Base-by-base conservation (phyloP, 768 basidiomycete species). In the Calocera cornea region DNA sequence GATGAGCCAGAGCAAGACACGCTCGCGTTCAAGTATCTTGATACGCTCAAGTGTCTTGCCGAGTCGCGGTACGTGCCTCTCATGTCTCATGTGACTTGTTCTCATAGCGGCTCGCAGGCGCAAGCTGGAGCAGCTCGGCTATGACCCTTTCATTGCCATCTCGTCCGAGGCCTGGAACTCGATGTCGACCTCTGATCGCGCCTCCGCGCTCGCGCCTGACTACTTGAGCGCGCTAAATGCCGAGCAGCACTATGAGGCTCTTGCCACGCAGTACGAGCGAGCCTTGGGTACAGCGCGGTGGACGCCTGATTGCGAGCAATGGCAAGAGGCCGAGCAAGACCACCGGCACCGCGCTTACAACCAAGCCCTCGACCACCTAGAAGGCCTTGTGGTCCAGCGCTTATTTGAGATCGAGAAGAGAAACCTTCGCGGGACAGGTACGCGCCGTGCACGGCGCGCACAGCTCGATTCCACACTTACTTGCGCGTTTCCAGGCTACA, bases 371-470 rank as follows among this genome's bases (percentile, higher is more conserved):
- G 74, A 77, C 33, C 65, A 73, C 1, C 73, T 78, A 0, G 73
- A 78, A 38, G 68, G 71, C 10, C 69, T 78, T 0, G 75, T 78
- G 0, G 75, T 77, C 0, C 73, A 74, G 69, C 66, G 72, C 0
- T 67, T 78, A 0, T 74, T 77, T 64, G 75, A 78, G 66, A 67
- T 78, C 0, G 63, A 69, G 1, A 78, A 76, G 68, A 65, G 74
- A 10, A 70, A 70, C n/a, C 41, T 75, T 49, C 70, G 68, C 7
- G 73, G 71, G 22, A 70, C 70, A 1, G 72, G 76, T 74, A 54
- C 27, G 71, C 54, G 5, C 34, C 40, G 12, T 47, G 24, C 41
- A n/a, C 54, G 24, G 14, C 11, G 8, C 11, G 22, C 49, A 7
- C 12, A 16, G 49, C 49, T 16, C 8, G 14, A 16, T 8, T 16